Base-by-base conservation (phyloP, 164 flowering plant species). In the Cinnamomum chago region DNA sequence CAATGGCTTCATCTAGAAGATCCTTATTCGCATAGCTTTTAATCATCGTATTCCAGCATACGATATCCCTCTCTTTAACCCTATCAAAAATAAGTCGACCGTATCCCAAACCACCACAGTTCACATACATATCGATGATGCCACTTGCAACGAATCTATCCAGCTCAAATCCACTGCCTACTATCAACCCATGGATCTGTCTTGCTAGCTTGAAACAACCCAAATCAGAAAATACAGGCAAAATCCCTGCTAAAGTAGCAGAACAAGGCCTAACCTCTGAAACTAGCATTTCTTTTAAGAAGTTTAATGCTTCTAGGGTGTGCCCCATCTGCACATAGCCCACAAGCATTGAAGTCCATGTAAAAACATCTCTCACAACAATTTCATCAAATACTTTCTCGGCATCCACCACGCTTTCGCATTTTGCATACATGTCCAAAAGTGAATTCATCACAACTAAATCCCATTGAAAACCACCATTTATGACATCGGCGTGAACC, bases 401-500 rank as follows among this genome's bases (percentile, higher is more conserved):
- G 2, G 84, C 80, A 69, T 82, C 84, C 18, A 2, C 72, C 73
- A 82, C 28, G 24, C 71, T 68, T 58, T 68, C 82, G 50, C 80
- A 76, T 72, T 82, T 82, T 1, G 78, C 67, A 62, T 82, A 82
- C 84, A 82, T 82, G 68, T 79, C 80, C 40, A 82, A 68, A 18
- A 82, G 70, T 23, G 84, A 82, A 79, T 82, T 82, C 73, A 58
- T 52, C n/a, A 82, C 70, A 24, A 82, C 75, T 55, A 77, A 60
- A 79, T 82, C 82, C 78, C 82, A 75, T 20, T 25, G 58, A 35
- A 79, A 77, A 60, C 84, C 84, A 66, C 69, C 71, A 24, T 40
- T 74, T 12, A 76, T 51, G 60, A 73, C 60, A 75, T 79, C 72
- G 1, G 72, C 72, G 66, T 82, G 82, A 12, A 79, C 80, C 62